A percentile compares a stretch with the other conserved stretches of the same genome.
phyloP scores from a whole-genome alignment of 73 alveolate species.

The Paramecium sexaurelia region DNA sequence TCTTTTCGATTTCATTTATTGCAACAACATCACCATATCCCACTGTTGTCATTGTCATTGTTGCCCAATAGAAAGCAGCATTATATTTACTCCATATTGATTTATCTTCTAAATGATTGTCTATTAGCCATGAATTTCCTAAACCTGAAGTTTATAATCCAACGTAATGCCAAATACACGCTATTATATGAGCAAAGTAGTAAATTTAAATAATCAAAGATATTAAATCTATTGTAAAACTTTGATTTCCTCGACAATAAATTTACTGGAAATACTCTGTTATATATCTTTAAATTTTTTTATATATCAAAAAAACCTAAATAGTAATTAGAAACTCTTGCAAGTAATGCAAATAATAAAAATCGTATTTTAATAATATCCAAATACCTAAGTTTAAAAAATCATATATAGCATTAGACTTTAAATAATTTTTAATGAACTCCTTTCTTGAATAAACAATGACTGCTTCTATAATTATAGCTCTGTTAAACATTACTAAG shows the following conservation, averaged over 20 bases:
- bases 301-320: background rate
- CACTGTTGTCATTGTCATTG: conserved; percentile 30
- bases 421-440: background rate
- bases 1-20: background rate
- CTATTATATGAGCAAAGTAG: conserved; percentile 22
- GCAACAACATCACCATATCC: conserved; percentile 24
- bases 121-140: background rate
- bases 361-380: background rate
- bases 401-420: background rate
- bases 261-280: background rate
- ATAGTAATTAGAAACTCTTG: background rate
- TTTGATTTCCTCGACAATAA: background rate
- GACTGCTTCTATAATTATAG: background rate
- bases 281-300: conserved; percentile 2
- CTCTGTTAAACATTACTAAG: background rate
- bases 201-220: background rate
- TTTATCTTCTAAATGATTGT: background rate
- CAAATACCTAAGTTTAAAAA: background rate
- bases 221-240: background rate
- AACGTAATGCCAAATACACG: conserved; percentile 37
- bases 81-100: background rate
- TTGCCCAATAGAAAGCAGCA: conserved; percentile 44
- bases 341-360: background rate
- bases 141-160: background rate
- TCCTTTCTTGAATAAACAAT: background rate